Conservation (phyloP, 768 basidiomycete species). For the Rhizopogon rudus region DNA sequence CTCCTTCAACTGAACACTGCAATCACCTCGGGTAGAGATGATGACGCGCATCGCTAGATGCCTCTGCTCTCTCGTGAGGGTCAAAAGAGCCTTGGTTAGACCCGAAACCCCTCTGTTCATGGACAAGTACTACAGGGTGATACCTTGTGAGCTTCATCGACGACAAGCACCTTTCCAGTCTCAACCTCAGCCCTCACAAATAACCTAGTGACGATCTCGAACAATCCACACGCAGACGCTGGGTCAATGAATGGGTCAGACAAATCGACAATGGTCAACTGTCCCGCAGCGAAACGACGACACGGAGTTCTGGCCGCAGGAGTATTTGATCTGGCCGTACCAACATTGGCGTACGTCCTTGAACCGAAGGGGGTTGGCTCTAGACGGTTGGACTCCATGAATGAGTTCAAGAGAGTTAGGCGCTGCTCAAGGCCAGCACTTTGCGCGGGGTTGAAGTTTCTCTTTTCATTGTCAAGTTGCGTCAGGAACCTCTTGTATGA, state of each 20-base stretch:
- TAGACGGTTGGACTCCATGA: constrained; percentile 28
- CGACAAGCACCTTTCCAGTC: constrained; percentile 55
- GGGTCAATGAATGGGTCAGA: constrained; percentile 63
- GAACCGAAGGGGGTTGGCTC: neutral
- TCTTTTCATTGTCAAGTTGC: constrained; percentile 35
- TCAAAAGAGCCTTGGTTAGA: constrained; percentile 46
- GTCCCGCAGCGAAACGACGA: constrained; percentile 38
- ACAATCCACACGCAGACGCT: constrained; percentile 51
- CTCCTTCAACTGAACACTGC: neutral
- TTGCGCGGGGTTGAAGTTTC: constrained; percentile 48
- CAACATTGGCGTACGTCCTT: neutral
- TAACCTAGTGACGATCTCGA: constrained; percentile 53
- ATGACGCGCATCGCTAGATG: constrained; percentile 61
- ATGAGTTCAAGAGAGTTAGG: constrained; percentile 46
- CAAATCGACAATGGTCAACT: constrained; percentile 57
- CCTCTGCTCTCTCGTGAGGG: constrained; percentile 55
- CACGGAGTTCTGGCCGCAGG: neutral
- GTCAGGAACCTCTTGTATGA: constrained; percentile 39
- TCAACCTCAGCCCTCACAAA: constrained; percentile 49
- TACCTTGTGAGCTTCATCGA: constrained; percentile 67
- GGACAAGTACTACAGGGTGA: constrained; percentile 36
- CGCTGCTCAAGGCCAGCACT: constrained; percentile 48
- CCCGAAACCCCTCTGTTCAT: constrained; percentile 34
- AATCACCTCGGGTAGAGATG: constrained; percentile 58
- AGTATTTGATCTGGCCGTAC: neutral